These are phyloP conservation scores for Naegleria gruberi DNA, from an alignment of 208 protist species.

Conservation along the genomic window DNA sequence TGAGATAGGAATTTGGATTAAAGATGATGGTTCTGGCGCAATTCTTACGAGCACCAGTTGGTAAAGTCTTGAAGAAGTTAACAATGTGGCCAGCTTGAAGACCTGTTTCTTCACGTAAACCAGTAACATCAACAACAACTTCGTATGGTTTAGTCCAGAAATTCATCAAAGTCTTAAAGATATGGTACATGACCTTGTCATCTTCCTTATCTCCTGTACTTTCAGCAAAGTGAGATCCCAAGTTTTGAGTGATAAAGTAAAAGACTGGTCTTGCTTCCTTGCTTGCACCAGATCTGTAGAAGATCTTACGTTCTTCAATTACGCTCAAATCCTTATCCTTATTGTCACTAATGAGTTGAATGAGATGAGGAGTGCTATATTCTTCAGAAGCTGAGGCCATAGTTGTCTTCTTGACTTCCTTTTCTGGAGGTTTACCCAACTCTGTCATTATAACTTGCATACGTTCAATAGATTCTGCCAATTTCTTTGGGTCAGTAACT, in stretches of 20 bases:
- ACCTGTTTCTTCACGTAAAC: background rate
- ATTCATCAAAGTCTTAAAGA: background rate
- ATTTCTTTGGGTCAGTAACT: background rate
- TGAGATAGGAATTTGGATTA: constrained; percentile 10
- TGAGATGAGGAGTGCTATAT: background rate
- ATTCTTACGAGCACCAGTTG: constrained; percentile 3
- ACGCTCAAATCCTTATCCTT: background rate
- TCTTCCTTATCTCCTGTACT: background rate
- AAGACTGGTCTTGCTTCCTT: background rate
- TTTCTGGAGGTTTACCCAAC: constrained; percentile 7
- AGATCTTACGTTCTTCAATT: constrained; percentile 6
- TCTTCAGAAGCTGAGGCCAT: background rate
- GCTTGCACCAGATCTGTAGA: background rate
- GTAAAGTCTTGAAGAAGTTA: background rate
- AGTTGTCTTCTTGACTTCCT: background rate
- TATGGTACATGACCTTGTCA: background rate
- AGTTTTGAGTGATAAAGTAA: background rate
- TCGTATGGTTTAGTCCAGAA: background rate
- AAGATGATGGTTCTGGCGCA: background rate
- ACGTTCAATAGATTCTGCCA: background rate
- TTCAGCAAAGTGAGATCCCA: background rate
- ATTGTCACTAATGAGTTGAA: background rate
- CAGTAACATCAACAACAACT: background rate
- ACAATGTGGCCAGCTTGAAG: background rate
- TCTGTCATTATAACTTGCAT: background rate